Percentiles rank a stretch among this genome's conserved stretches.
phyloP scores from a whole-genome alignment of 495 filamentous ascomycete species.

The Podospora didyma region DNA sequence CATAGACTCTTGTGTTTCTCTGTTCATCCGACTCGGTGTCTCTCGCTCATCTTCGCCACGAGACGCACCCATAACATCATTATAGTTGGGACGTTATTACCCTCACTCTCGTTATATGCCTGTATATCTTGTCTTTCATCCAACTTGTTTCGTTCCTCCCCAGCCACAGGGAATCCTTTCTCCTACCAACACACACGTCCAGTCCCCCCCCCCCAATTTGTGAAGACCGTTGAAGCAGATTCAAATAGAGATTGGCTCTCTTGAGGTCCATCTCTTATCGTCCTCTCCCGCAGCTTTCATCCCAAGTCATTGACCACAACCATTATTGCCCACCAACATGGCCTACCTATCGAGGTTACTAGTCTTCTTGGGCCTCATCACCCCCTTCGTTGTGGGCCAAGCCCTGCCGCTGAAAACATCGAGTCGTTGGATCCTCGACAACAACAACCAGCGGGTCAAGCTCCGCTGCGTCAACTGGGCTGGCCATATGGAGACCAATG shows the following conservation, averaged over 20 bases:
- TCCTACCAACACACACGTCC: background rate
- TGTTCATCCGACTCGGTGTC: background rate
- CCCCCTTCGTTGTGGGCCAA: conserved; percentile 17
- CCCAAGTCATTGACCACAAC: conserved; percentile 8
- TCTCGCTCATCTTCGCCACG: background rate
- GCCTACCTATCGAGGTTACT: background rate
- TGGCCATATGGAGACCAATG: conserved; percentile 45
- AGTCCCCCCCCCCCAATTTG: too few relatives aligned
- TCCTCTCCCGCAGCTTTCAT: background rate
- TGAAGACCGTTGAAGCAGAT: background rate
- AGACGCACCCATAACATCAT: background rate
- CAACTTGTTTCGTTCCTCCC: too few relatives aligned
- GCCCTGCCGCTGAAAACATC: conserved; percentile 41
- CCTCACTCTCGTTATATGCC: background rate
- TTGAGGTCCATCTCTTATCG: background rate
- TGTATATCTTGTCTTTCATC: background rate
- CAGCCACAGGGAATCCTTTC: too few relatives aligned
- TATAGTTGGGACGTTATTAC: background rate
- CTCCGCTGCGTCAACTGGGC: conserved; percentile 51
- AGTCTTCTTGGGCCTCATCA: conserved; percentile 18
- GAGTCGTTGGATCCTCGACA: conserved; percentile 48
- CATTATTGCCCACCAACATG: too few relatives aligned
- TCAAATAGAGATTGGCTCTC: background rate
- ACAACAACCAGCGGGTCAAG: conserved; percentile 43
- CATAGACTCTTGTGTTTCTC: background rate